Evolutionary conservation across 352 stramenopile species (phyloP), one percentile per base, ranked within the genome.

Genomic region (Aphanomyces cochlioides): DNA sequence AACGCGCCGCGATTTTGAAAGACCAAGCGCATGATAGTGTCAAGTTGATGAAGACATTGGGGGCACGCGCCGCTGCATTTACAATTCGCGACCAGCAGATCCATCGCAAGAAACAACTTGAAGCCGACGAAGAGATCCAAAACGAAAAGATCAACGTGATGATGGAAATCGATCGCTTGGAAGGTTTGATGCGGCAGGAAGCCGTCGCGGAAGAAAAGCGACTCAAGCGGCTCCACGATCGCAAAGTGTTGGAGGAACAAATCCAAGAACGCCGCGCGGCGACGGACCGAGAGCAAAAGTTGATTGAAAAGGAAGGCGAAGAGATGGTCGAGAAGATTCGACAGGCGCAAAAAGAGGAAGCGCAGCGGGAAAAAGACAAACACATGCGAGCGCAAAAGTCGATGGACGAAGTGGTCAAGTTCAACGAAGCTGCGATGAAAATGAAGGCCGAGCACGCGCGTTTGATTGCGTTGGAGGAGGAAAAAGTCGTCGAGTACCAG

Each of bases 11-110:
- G 21, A 74, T 82, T 3, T 72, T 93, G 6, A 87, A 92, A 56
- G 85, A 93, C 64, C 83, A 90, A 64, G 79, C 74, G 56, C 84
- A 93, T 68, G 95, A 98, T 76, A 89, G 93, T 37, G 90, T 98
- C 39, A 98, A 98, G 79, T 78, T 97, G 34, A 88, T 98, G 67
- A 96, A 93, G 72, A 97, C 91, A 21, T 90, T 97, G 2, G 93
- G 88, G 34, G 89, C 92, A 56, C 78, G 93, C 12, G 93, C 95
- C 1, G 88, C 90, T 58, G 92, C 92, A 43, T 98, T 98, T 77
- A 96, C 90, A 37, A 98, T 98, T 73, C 91, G 95, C 37, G 95
- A 98, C 75, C 81, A 97, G 74, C 93, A 98, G 73, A 81, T 90
- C 8, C 80, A 88, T 63, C 74, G 90, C 40, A 83, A 89, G 56